Evolutionary conservation across 2,329 filamentous ascomycete genomes (phyloP), one percentile per base, ranked within the genome.

Genomic region (Ophiosphaerella korrae): DNA sequence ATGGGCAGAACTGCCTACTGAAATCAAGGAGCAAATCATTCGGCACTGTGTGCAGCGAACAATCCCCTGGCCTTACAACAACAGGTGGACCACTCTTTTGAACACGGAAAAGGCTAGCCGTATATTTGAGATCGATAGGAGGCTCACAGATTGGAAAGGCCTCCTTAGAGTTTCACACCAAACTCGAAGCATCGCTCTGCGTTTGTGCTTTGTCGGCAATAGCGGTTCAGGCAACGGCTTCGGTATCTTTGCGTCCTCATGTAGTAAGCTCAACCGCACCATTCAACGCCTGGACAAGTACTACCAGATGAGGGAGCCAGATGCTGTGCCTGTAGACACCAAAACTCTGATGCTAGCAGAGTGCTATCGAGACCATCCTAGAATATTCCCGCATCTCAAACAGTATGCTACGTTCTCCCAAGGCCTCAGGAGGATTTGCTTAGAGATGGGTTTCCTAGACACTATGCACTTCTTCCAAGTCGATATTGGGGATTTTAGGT

Each of bases 401-500:
- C 62, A 45, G 7, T 71, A 57, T 32, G 64, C 67, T 0, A 67
- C 64, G 0, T 50, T 69, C 12, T 26, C 41, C 3, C 67, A 71
- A 11, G 64, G 60, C 0, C 62, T 72, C 13, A 66, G 58, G 2
- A 64, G 65, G 7, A 35, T 71, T 1, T 35, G 40, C 32, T 13
- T 72, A 0, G 14, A 43, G 1, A 56, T 72, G 48, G 45, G 53
- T 14, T 70, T 64, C 26, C 14, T 57, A 1, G 34, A 47, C 0
- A 52, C 26, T 14, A 48, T 71, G 12, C 59, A 62, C 31, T 72
- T 72, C 55, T 70, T 71, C 54, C 57, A 63, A 13, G 62, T 71
- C 6, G 50, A 48, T 1, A 34, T 16, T 1, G 56, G 55, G 1
- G 52, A 49, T 2, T 62, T 68, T 18, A 34, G 53, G 2, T 44